Base-by-base conservation (phyloP, 371 early-diverging fungal genomes). In the Actinomortierella wolfii region DNA sequence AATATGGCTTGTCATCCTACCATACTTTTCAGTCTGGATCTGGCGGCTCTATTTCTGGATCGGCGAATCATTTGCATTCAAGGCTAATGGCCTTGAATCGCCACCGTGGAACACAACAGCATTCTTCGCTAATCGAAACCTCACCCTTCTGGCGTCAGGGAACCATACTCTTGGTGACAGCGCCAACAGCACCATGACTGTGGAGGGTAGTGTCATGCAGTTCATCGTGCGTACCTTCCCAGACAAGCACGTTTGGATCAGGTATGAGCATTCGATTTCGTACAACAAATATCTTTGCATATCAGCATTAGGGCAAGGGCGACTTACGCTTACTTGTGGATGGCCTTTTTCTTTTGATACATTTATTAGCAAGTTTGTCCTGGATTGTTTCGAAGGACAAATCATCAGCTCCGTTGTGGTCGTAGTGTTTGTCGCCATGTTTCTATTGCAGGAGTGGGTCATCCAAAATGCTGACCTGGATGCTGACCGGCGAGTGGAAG, bases 381-480 rank as follows among this genome's bases (percentile, higher is more conserved):
- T 88, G 26, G 94, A 95, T 70, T 92, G 93, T 44, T 87, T 94
- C 54, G 94, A 97, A 63, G 97, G 97, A 0, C 91, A 92, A 51
- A 84, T 93, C 29, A 89, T 95, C 46, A 89, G 92, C 2, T 81
- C 87, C 29, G 64, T 88, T 25, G 87, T 90, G 0, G 81, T 97
- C 4, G 76, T 94, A 9, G 77, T 89, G 8, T 94, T 92, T 62
- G 83, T 94, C 13, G 87, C 88, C 1, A 80, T 91, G 5, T 89
- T 94, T 62, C 79, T 91, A 34, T 76, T 95, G 41, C 89, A 92
- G 24, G 97, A 97, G 76, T 95, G 94, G 89, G 88, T 95, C 18
- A 79, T 89, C 20, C 88, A 92, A 56, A 91, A 95, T 61, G 85
- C 90, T 17, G 77, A 79, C 20, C 41, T 60, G 1, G 74, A 69